Percentiles rank a stretch among this genome's conserved stretches.
These are phyloP conservation scores for Nadsonia commutata DNA, from an alignment of 1,139 yeast genomes.

Conservation along the genomic window DNA sequence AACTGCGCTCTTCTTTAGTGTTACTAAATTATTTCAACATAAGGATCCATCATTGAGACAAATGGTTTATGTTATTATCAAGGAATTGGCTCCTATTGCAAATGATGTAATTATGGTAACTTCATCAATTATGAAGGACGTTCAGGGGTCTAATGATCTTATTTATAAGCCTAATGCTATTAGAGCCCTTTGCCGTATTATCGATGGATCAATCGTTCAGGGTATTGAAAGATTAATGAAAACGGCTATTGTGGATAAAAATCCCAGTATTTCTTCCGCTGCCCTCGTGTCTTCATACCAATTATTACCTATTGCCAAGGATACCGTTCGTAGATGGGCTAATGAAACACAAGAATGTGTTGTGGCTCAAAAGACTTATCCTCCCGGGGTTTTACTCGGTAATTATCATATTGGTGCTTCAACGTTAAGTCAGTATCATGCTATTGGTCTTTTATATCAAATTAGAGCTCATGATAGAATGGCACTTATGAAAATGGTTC, in stretches of 20 bases:
- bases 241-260: slow-evolving; percentile 82
- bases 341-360: slow-evolving; percentile 89
- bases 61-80: slow-evolving; percentile 83
- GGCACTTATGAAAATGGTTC: slow-evolving; percentile 85
- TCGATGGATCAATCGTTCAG: slow-evolving; percentile 85
- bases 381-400: slow-evolving; percentile 19
- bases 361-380: slow-evolving; percentile 52
- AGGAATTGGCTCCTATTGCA: slow-evolving; percentile 71
- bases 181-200: slow-evolving; percentile 75
- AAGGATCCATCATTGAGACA: slow-evolving; percentile 85
- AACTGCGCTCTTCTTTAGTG: slow-evolving; percentile 82
- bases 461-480: slow-evolving; percentile 84
- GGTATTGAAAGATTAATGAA: slow-evolving; percentile 89
- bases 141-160: slow-evolving; percentile 67
- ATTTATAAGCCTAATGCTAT: slow-evolving; percentile 90
- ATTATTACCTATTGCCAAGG: slow-evolving; percentile 75
- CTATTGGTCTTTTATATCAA: slow-evolving; percentile 77
- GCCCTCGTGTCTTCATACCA: slow-evolving; percentile 87
- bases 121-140: slow-evolving; percentile 94
- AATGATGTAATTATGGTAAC: slow-evolving; percentile 89
- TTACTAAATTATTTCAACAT: slow-evolving; percentile 89
- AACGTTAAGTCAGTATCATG: slow-evolving; percentile 87
- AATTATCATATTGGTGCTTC: slow-evolving; percentile 34
- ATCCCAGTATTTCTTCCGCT: slow-evolving; percentile 81
- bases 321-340: slow-evolving; percentile 83